Evolutionary conservation across 768 basidiomycete genomes (phyloP), one percentile per base, ranked within the genome.

Genomic region (Sporobolomyces pararoseus): DNA sequence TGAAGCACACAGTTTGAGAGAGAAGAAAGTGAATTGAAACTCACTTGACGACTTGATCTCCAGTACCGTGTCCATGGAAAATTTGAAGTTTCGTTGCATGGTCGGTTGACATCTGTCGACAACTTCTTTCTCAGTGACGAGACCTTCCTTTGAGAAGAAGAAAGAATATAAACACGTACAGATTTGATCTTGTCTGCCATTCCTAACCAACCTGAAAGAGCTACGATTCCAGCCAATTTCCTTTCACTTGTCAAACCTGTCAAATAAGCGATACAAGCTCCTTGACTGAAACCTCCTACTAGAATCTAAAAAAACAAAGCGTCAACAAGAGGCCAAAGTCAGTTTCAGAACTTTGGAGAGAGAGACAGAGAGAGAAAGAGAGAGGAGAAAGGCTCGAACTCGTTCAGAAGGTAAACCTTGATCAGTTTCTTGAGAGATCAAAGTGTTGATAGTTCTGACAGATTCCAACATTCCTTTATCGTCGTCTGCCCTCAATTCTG

Each of bases 21-120:
- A 35, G 7, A 23, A 2, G 31, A 14, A 14, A 17, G 46, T 25
- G 42, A 2, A 23, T 2, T 32, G 31, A 3, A 14, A 60, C 70
- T 31, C n/a, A 65, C 71, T 83, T 83, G 63, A 96, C 87, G 29
- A 95, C 82, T 10, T 85, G 86, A 80, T 97, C 93, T 21, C 78
- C 82, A 9, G 82, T 84, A 29, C 92, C 92, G 72, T 92, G 89
- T 17, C 89, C 93, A 86, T 89, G 89, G 80, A 95, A 94, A 34
- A 94, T 83, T 1, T 91, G 89, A 27, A 86, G 83, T 5, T 84
- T 83, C 52, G 83, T 80, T 23, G 87, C 85, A 74, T 87, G 82
- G 14, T 83, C 80, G 21, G 85, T 84, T 51, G 83, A 78, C 83
- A 89, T 85, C 89, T 90, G 66, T 25, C 50, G 25, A 27, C 7